Conservation (phyloP, 1,284 basidiomycete species). For the Puccinia sorghi region DNA sequence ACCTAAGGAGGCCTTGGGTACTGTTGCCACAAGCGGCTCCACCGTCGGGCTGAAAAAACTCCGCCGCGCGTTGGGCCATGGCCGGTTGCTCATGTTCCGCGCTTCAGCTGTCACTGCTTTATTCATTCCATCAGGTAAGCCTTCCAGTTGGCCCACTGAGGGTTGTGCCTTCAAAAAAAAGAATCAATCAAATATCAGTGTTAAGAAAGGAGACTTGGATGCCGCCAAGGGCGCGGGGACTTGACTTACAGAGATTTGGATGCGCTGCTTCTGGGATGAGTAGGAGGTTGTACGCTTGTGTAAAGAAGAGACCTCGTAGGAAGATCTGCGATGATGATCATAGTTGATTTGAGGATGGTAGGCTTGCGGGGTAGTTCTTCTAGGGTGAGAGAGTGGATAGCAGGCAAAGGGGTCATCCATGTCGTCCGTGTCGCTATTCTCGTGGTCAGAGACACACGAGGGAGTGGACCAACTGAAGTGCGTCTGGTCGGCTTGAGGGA, state of each 20-base stretch:
- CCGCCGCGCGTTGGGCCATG: neutral
- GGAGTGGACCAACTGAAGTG: conserved; percentile 8
- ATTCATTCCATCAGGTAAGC: neutral
- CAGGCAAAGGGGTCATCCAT: conserved; percentile 45
- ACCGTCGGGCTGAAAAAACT: neutral
- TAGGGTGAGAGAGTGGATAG: conserved; percentile 9
- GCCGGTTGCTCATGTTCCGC: neutral
- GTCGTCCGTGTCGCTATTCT: conserved; percentile 18
- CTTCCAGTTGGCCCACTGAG: neutral
- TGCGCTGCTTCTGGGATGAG: neutral
- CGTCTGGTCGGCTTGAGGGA: neutral
- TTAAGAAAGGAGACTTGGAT: too few species aligned
- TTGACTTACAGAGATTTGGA: neutral
- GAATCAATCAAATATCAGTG: too few species aligned
- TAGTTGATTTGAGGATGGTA: neutral
- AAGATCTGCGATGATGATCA: neutral
- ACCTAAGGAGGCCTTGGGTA: neutral
- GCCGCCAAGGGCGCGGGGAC: too few species aligned
- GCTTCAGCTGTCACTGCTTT: neutral
- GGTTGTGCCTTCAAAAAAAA: neutral
- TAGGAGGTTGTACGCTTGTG: neutral
- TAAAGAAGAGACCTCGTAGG: neutral
- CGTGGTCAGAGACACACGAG: conserved; percentile 7
- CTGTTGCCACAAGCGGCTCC: neutral
- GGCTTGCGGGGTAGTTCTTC: neutral